A percentile compares a stretch with the other conserved stretches of the same genome.
Conservation (phyloP, 2,329 filamentous ascomycete species). For the Colletotrichum sp. region DNA sequence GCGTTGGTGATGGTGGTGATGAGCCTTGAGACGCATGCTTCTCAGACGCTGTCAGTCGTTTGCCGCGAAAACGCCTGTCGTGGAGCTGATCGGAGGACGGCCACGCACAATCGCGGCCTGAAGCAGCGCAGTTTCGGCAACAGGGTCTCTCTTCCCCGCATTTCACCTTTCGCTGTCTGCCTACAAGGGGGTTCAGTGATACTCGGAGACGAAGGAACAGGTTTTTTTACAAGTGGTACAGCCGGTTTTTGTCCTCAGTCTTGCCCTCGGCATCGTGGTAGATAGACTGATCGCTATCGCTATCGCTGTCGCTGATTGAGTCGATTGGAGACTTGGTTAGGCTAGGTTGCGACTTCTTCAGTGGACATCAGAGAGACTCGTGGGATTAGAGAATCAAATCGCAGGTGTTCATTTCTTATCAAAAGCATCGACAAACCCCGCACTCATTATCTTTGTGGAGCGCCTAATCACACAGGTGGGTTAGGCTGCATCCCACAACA, state of each 20-base stretch:
- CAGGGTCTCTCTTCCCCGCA: background rate
- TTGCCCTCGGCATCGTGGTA: background rate
- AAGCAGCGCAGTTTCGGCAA: background rate
- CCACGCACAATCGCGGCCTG: background rate
- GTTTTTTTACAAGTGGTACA: background rate
- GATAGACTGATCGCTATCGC: background rate
- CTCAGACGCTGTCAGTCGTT: background rate
- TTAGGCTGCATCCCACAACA: background rate
- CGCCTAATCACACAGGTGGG: background rate
- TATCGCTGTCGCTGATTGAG: background rate
- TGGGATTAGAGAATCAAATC: background rate
- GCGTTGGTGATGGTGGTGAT: background rate
- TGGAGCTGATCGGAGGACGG: background rate
- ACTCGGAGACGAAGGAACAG: background rate
- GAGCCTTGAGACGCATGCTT: background rate
- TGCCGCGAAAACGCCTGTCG: background rate
- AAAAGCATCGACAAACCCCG: background rate
- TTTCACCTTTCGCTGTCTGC: background rate
- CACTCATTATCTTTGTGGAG: background rate
- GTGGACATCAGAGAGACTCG: background rate
- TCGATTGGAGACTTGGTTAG: background rate
- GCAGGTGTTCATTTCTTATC: background rate
- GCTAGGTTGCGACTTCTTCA: background rate
- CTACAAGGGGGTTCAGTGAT: background rate
- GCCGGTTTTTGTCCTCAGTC: background rate